These are phyloP conservation scores for Quaeritorhiza haematococci DNA, from an alignment of 371 early-diverging fungal species.

Conservation along the genomic window DNA sequence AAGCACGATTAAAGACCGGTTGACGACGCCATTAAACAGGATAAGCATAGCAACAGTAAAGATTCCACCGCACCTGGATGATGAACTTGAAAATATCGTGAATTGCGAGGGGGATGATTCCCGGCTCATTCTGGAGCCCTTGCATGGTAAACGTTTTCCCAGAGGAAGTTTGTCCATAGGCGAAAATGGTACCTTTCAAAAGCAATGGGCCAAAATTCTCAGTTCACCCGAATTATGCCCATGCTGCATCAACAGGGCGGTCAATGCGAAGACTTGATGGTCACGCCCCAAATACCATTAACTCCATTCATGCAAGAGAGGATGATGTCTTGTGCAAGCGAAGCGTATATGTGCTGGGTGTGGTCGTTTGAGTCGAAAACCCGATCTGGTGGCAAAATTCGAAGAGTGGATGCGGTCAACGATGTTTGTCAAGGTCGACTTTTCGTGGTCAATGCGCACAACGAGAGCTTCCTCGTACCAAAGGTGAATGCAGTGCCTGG, in stretches of 20 bases:
- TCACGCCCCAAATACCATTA: conserved; percentile 29
- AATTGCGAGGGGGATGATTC: conserved; percentile 52
- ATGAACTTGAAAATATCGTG: conserved; percentile 51
- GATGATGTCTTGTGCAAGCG: conserved; percentile 32
- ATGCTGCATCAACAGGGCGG: background rate
- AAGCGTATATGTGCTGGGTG: conserved; percentile 24
- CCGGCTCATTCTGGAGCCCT: conserved; percentile 51
- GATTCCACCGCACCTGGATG: conserved; percentile 23
- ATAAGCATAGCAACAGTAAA: background rate
- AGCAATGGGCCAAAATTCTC: background rate
- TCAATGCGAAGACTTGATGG: too few relatives aligned
- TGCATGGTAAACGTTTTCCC: conserved; percentile 85
- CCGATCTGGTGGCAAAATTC: conserved; percentile 9
- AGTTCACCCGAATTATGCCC: background rate
- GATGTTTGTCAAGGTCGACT: background rate
- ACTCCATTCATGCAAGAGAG: conserved; percentile 18
- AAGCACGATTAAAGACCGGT: conserved; percentile 12
- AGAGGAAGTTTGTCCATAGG: conserved; percentile 95
- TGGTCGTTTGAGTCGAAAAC: conserved; percentile 25
- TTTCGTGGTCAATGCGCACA: conserved; percentile 4
- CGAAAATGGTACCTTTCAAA: conserved; percentile 72
- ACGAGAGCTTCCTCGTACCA: conserved; percentile 14
- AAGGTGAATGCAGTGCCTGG: conserved; percentile 16
- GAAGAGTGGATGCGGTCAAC: background rate
- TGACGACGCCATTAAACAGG: background rate